Evolutionary conservation across 164 flowering plant genomes (phyloP), one percentile per base, ranked within the genome.

Genomic region (Stephania cephalantha): DNA sequence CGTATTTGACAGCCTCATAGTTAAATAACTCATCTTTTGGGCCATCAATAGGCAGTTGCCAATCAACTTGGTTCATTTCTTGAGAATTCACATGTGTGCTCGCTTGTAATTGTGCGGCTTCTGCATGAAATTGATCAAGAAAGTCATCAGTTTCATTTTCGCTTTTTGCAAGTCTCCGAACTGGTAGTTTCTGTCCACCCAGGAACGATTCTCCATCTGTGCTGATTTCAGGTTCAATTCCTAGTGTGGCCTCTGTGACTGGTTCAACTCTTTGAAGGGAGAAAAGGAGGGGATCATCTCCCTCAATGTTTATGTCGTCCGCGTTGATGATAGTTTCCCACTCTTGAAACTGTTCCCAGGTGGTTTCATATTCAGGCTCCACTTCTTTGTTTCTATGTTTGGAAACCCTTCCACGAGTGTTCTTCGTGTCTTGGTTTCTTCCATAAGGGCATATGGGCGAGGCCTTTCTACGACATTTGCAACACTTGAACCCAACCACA

Each of bases 401-500:
- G 68, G 78, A 74, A 45, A 73, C 76, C 81, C 73, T 85, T 29
- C 6, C 20, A 17, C 73, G 73, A 35, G 46, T 8, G 77, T 78
- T 85, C 75, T 65, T 79, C 35, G 18, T 42, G 44, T 83, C 80
- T 13, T 75, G 76, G 58, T 66, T 70, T 45, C 80, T 85, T 66
- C 11, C 65, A 75, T 85, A 87, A 35, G 99, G 99, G 79, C 99
- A 96, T 20, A 50, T 71, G 1, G 96, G 95, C 53, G 85, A 73
- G 63, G 53, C 79, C 76, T 85, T 87, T 82, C 93, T 88, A 22
- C 97, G 97, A 75, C 99, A 92, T 76, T 79, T 89, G 87, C 91
- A 88, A 78, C 99, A 96, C 84, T 85, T 92, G 85, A 90, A 96
- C 55, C 99, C 98, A 48, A 82, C 74, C 69, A 96, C 80, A 42